Evolutionary conservation across 148 eudicot genomes (phyloP), one percentile per base, ranked within the genome.

Genomic region (Amaranthus hypochondriacus): DNA sequence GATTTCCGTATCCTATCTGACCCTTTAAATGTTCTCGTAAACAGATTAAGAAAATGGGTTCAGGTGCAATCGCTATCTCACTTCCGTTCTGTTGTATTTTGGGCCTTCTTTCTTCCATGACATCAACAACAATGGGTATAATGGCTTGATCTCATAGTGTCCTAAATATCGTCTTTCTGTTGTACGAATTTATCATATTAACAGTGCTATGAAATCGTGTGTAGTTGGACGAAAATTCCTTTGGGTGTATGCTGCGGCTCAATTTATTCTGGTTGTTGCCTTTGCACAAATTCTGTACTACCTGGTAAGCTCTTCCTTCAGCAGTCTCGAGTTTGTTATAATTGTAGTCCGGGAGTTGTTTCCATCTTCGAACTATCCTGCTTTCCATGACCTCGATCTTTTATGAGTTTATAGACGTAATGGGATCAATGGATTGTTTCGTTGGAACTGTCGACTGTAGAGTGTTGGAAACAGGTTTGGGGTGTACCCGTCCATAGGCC

Each of bases 61-160:
- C 97, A n/a, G 84, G 96, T 76, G 99, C 99, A 18, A 89, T 96
- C 63, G 97, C 99, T 66, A 88, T 96, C 60, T 83, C 99, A 39
- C 85, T 96, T 76, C 99, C 99, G 51, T 92, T 96, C 86, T 92
- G 97, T 8, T 92, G 97, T 84, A 87, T 96, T 62, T 79, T 96
- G 81, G 99, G 99, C 68, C 94, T 96, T 73, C 87, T 96, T 73
- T 90, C 99, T 61, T 92, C 97, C 21, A 96, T 96, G 94, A 90
- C 93, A 51, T 83, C 97, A 11, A 89, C 99, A 64, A 90, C 97
- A 21, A 90, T 95, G 92, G 99, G 99, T 96, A 86, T 4, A 68
- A 63, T 74, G 14, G 12, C 59, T 71, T 68, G 2, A 42, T 28
- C 70, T 75, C 46, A 49, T 68, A 9, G 18, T 58, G 51, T 67